Conservation (phyloP, 768 basidiomycete genomes). For the Daedaleopsis nitida region DNA sequence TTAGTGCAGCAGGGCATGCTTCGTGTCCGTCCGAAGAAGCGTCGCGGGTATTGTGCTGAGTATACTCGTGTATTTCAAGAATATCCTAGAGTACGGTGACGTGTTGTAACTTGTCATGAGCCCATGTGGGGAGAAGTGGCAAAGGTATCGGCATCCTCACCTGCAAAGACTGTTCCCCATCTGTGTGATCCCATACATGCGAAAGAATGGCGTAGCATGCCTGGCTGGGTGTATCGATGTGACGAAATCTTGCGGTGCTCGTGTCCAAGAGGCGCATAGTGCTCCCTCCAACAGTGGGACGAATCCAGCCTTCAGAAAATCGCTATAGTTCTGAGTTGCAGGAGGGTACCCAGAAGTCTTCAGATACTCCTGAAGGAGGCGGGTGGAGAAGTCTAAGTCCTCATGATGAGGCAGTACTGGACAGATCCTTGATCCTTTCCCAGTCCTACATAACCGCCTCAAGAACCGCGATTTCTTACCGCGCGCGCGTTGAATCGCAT, state of each 20-base stretch:
- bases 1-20: not conserved
- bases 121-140: not conserved
- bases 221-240: not conserved
- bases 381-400: too few relatives aligned
- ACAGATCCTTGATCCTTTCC: too few relatives aligned
- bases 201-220: constrained; percentile 2
- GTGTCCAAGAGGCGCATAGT: not conserved
- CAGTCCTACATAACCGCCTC: too few relatives aligned
- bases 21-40: not conserved
- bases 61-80: not conserved
- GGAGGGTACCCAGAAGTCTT: too few relatives aligned
- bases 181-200: constrained; percentile 2
- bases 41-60: not conserved
- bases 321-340: too few relatives aligned
- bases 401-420: too few relatives aligned
- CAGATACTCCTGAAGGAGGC: too few relatives aligned
- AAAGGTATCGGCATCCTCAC: not conserved
- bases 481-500: too few relatives aligned
- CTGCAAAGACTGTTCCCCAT: constrained; percentile 6
- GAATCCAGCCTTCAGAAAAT: too few relatives aligned
- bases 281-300: too few relatives aligned
- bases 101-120: not conserved
- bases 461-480: too few relatives aligned
- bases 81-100: not conserved
- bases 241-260: not conserved